phyloP scores from a whole-genome alignment of 352 stramenopile genomes.

The Globisporangium spinosum region DNA sequence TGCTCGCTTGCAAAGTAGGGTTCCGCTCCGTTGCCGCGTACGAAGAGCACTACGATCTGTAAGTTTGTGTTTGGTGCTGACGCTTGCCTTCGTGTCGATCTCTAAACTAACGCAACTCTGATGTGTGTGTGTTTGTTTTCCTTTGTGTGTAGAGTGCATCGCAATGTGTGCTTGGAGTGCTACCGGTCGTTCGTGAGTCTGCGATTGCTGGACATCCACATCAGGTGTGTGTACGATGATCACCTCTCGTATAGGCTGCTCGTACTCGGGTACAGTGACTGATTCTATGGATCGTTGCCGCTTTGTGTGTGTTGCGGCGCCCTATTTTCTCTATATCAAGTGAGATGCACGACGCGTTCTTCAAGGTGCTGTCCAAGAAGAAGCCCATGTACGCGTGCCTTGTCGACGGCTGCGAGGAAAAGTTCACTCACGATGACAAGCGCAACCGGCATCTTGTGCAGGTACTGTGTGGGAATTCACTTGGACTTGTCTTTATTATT shows the following conservation, averaged over 20 bases:
- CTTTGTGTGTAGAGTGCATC: constrained; percentile 20
- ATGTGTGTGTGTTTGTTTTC: background rate
- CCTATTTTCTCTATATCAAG: constrained; percentile 16
- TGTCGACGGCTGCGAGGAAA: constrained; percentile 42
- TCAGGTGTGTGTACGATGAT: constrained; percentile 24
- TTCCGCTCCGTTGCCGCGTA: constrained; percentile 46
- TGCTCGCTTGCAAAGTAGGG: constrained; percentile 40
- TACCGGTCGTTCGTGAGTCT: constrained; percentile 44
- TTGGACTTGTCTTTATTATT: background rate
- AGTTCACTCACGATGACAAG: constrained; percentile 52
- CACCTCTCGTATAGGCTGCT: background rate
- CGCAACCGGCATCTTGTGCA: constrained; percentile 36
- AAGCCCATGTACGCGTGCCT: constrained; percentile 58
- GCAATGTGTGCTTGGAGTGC: constrained; percentile 52
- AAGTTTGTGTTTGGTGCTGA: constrained; percentile 11
- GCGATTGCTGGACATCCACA: constrained; percentile 51
- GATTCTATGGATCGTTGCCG: background rate
- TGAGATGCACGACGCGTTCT: constrained; percentile 63
- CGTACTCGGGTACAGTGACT: background rate
- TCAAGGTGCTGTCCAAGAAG: constrained; percentile 55
- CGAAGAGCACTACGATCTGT: constrained; percentile 69
- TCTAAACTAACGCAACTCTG: background rate
- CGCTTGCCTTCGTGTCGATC: background rate
- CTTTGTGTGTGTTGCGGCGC: background rate
- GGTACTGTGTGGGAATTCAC: constrained; percentile 5